Percentiles rank a stretch among this genome's conserved stretches.
Evolutionary conservation across 2,329 filamentous ascomycete genomes (phyloP).

Genomic region (Ophiognomonia clavigignenti-juglandacearum): DNA sequence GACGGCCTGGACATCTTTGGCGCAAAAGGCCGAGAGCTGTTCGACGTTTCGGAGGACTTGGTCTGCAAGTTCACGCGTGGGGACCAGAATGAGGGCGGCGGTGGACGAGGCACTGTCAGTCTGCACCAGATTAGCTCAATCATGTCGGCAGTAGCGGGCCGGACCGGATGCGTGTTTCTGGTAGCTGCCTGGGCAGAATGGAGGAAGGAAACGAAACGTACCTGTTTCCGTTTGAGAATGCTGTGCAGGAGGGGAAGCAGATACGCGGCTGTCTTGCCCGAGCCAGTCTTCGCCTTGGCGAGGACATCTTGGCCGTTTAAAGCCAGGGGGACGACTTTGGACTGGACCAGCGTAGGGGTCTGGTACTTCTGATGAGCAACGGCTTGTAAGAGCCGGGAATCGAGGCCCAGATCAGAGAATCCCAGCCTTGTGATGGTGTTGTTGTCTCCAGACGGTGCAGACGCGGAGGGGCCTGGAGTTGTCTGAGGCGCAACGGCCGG

Average conservation of each 20-base stretch:
- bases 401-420: conserved; percentile 78
- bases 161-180: too few relatives aligned
- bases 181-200: too few relatives aligned
- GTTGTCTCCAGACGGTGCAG: conserved; percentile 18
- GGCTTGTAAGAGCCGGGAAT: conserved; percentile 79
- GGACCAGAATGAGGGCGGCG: conserved; percentile 83
- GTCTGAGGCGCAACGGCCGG: conserved; percentile 32
- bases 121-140: conserved; percentile 25
- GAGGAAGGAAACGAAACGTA: conserved; percentile 27
- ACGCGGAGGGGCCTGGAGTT: conserved; percentile 23
- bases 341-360: conserved; percentile 83
- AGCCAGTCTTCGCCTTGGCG: conserved; percentile 89
- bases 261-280: conserved; percentile 96
- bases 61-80: conserved; percentile 88
- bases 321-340: conserved; percentile 80
- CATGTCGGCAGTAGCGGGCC: conserved; percentile 16
- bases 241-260: conserved; percentile 82
- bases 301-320: conserved; percentile 85
- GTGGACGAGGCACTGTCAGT: conserved; percentile 50
- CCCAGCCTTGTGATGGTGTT: conserved; percentile 26
- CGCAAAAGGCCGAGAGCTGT: conserved; percentile 74
- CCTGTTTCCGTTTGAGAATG: conserved; percentile 73
- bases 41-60: conserved; percentile 80
- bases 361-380: conserved; percentile 79
- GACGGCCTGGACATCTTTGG: conserved; percentile 73